Evolutionary conservation across 1,284 basidiomycete species (phyloP).

Genomic region (Rhodotorula sp.): DNA sequence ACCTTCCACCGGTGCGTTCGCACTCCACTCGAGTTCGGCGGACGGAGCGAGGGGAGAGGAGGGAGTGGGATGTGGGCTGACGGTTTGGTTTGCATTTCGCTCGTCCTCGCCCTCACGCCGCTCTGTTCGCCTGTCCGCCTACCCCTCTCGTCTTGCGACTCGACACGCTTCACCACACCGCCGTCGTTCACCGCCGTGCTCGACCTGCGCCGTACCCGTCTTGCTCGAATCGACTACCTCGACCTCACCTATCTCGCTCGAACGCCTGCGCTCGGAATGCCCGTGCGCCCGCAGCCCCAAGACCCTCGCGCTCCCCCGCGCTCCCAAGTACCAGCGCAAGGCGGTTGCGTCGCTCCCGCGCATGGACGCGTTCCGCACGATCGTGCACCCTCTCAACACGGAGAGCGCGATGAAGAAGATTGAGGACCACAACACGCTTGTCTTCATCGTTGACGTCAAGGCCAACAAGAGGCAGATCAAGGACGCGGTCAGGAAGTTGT

Average conservation of each 20-base stretch:
- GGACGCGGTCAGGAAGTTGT: constrained; percentile 98
- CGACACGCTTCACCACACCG: too few relatives aligned
- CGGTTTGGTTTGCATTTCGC: not conserved
- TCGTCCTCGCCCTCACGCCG: too few relatives aligned
- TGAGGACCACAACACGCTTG: constrained; percentile 98
- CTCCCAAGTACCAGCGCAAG: constrained; percentile 91
- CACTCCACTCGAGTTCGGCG: not conserved
- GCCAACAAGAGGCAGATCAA: constrained; percentile 99
- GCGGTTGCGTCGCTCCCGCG: constrained; percentile 88
- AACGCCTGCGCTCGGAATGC: not conserved
- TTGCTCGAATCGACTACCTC: not conserved
- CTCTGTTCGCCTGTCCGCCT: not conserved
- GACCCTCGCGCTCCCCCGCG: constrained; percentile 80
- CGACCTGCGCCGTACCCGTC: not conserved
- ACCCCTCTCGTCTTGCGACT: not conserved
- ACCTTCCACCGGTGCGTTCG: constrained; percentile 74
- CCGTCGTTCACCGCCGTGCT: not conserved
- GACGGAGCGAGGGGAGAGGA: not conserved
- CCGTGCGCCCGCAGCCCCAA: constrained; percentile 60
- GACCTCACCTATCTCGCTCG: not conserved
- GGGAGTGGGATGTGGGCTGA: constrained; percentile 11
- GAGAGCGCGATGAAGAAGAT: constrained; percentile 96
- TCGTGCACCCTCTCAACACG: constrained; percentile 68
- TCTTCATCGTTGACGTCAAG: constrained; percentile 93
- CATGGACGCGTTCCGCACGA: constrained; percentile 96